These are phyloP conservation scores for Ettlia oleoabundans DNA, from an alignment of 139 green algal species.

Conservation along the genomic window DNA sequence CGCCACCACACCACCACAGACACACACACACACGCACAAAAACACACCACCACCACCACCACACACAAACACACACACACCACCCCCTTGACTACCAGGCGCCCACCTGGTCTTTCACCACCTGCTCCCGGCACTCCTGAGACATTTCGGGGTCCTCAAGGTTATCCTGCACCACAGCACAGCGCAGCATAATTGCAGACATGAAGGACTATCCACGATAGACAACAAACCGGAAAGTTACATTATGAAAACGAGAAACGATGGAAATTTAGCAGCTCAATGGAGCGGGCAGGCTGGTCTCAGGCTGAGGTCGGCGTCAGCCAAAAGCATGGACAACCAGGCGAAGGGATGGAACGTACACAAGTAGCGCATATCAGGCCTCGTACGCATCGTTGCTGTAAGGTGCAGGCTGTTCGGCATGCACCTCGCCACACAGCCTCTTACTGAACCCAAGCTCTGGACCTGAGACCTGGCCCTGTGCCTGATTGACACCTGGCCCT, in stretches of 20 bases:
- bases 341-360: background rate
- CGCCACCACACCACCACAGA: too few species aligned
- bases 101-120: slow-evolving; percentile 57
- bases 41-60: background rate
- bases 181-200: too few species aligned
- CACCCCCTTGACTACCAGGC: background rate
- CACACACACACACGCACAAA: too few species aligned
- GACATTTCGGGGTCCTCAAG: slow-evolving; percentile 70
- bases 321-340: background rate
- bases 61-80: background rate
- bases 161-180: slow-evolving; percentile 81
- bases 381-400: background rate
- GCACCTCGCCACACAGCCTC: background rate
- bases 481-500: background rate
- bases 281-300: background rate
- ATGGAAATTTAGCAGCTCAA: background rate
- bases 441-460: background rate
- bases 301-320: background rate
- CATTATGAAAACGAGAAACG: too few species aligned
- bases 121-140: slow-evolving; percentile 74
- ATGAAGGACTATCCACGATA: too few species aligned
- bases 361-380: background rate
- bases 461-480: background rate
- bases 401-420: background rate
- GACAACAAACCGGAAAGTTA: too few species aligned